phyloP scores from a whole-genome alignment of 192 early-diverging fungal genomes.

The Neocallimastix lanati region DNA sequence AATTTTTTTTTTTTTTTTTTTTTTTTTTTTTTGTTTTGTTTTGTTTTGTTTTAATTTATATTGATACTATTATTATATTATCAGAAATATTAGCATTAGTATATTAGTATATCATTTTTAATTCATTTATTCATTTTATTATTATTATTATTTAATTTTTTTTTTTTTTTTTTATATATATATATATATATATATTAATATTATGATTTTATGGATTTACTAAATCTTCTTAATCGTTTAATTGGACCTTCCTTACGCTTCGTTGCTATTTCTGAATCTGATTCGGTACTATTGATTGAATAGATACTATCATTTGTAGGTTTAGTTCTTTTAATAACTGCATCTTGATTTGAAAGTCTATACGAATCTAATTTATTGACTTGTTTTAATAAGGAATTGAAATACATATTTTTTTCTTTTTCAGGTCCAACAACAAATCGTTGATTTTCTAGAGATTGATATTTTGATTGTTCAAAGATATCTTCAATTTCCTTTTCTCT shows the following conservation, averaged over 20 bases:
- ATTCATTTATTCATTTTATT: no score
- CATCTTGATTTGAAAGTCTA: background rate
- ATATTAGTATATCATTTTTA: no score
- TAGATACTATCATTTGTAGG: background rate
- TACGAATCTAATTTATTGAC: background rate
- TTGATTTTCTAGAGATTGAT: background rate
- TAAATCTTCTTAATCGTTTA: background rate
- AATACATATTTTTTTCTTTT: background rate
- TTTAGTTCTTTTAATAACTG: background rate
- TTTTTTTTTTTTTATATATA: no score
- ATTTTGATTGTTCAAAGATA: background rate
- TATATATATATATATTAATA: no score
- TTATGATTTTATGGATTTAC: background rate
- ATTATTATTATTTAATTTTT: no score
- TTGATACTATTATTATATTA: no score
- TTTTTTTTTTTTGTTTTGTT: no score
- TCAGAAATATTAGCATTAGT: no score
- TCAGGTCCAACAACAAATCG: background rate
- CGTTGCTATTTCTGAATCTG: background rate
- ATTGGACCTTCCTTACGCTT: background rate
- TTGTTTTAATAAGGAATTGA: background rate
- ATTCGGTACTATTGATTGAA: background rate
- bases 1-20: no score
- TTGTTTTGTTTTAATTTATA: no score
- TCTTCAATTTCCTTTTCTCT: background rate